Base-by-base conservation (phyloP, 2,329 filamentous ascomycete species). In the Ilyonectria mors-panacis region DNA sequence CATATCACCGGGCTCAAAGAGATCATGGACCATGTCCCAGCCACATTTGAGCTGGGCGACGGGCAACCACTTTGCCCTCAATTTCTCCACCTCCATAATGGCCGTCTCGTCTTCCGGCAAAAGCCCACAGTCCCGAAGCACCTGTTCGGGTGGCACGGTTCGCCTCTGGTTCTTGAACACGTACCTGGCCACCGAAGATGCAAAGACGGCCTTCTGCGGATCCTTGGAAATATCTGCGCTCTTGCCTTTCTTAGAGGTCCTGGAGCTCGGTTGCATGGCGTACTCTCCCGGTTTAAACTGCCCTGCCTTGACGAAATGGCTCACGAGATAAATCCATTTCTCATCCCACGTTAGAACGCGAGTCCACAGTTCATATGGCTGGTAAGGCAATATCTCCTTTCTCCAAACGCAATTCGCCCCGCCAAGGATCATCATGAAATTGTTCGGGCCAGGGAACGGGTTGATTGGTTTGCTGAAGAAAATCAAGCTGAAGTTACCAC, bases 261-360 rank as follows among this genome's bases (percentile, higher is more conserved):
- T 47, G 15, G 8, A 45, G 13, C 4, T 33, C n/a, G 59, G 53
- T 12, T 63, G 58, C 59, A 68, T 63, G 4, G 51, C 54, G 35
- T 66, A 68, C 39, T 68, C 66, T 12, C 39, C 44, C 5, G 66
- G 66, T 9, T 45, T 35, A 17, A 66, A 66, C 13, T 28, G 37
- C 13, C 61, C 60, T 12, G 60, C 35, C 33, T 45, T 53, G 47
- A 70, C 67, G 28, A 71, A 70, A 42, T 71, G 64, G 7, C 67
- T 69, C 4, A 71, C 56, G 5, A 69, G 35, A 50, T 71, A 71
- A 5, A 71, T 39, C 69, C 69, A 71, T 17, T 71, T 71, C 23
- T 69, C 61, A 9, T 71, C 69, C 69, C 69, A 71, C 0, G 67
- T 55, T 2, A 71, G 21, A 8, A 71, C 56, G 4, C 63, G 45